Percentiles rank a stretch among this genome's conserved stretches.
Evolutionary conservation across 495 filamentous ascomycete species (phyloP).

Genomic region (Penicillium mononematosum): DNA sequence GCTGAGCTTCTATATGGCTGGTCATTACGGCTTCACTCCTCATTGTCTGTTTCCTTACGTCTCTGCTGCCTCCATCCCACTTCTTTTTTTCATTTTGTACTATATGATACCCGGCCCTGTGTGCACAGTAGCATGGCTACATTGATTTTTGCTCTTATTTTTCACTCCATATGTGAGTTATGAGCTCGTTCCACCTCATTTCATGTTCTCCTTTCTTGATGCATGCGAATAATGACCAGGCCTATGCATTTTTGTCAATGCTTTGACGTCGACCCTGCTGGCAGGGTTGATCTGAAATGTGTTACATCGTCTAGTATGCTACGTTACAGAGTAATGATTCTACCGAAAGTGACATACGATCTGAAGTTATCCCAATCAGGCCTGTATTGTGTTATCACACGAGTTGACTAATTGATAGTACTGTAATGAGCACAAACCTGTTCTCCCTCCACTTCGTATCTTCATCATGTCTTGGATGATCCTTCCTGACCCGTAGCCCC

Average conservation of each 20-base stretch:
- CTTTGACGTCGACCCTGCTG: not conserved
- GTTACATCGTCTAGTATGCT: not conserved
- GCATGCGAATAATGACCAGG: not conserved
- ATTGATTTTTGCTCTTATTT: not conserved
- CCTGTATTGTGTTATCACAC: too few relatives aligned
- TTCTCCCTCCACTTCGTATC: too few relatives aligned
- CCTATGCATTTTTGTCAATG: not conserved
- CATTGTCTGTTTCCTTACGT: not conserved
- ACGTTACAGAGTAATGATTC: not conserved
- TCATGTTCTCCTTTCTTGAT: not conserved
- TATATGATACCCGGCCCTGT: conserved; percentile 18
- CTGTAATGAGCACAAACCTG: too few relatives aligned
- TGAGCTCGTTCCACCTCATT: not conserved
- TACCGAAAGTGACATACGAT: too few relatives aligned
- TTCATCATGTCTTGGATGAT: too few relatives aligned
- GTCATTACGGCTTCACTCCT: not conserved
- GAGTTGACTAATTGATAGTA: too few relatives aligned
- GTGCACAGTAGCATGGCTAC: not conserved
- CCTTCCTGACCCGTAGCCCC: too few relatives aligned
- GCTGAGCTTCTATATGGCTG: conserved; percentile 5
- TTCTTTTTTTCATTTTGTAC: not conserved
- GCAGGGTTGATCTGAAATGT: not conserved
- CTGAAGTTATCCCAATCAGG: too few relatives aligned
- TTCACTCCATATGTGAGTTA: not conserved
- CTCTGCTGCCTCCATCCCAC: not conserved